phyloP scores from a whole-genome alignment of 164 flowering plant genomes.

The Liriodendron chinense region DNA sequence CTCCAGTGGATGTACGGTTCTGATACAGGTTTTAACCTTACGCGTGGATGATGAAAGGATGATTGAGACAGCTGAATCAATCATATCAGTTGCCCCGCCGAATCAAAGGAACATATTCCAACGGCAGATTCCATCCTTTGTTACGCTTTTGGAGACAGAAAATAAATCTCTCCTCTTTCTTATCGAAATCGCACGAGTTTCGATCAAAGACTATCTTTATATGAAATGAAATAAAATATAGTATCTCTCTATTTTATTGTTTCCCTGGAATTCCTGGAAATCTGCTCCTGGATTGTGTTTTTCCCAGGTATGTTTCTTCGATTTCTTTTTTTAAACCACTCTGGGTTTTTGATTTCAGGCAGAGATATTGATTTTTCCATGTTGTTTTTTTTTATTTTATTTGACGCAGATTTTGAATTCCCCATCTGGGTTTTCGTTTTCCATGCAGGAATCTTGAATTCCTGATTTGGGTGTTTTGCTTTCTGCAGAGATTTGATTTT shows the following conservation, averaged over 20 bases:
- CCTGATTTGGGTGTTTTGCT: background rate
- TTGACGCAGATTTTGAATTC: background rate
- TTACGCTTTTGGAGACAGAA: too few species aligned
- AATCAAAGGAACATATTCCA: too few species aligned
- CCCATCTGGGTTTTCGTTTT: background rate
- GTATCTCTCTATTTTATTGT: background rate
- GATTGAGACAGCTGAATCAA: too few species aligned
- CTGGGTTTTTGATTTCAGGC: conserved; percentile 4
- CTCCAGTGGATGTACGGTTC: too few species aligned
- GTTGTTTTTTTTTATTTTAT: too few species aligned
- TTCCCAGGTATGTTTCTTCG: background rate
- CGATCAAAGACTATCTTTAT: background rate
- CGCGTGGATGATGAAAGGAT: too few species aligned
- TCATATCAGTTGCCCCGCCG: too few species aligned
- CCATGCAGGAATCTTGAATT: background rate
- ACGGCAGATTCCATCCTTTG: too few species aligned
- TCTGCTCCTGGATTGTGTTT: background rate
- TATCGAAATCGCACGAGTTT: background rate
- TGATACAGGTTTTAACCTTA: too few species aligned
- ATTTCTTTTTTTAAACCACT: background rate
- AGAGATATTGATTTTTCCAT: background rate
- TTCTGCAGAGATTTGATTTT: background rate
- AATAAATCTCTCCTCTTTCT: background rate
- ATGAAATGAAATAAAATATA: background rate
- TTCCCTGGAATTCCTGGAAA: background rate